A percentile compares a stretch with the other conserved stretches of the same genome.
Conservation (phyloP, 129 eudicot species). For the Pulicaria dysenterica region DNA sequence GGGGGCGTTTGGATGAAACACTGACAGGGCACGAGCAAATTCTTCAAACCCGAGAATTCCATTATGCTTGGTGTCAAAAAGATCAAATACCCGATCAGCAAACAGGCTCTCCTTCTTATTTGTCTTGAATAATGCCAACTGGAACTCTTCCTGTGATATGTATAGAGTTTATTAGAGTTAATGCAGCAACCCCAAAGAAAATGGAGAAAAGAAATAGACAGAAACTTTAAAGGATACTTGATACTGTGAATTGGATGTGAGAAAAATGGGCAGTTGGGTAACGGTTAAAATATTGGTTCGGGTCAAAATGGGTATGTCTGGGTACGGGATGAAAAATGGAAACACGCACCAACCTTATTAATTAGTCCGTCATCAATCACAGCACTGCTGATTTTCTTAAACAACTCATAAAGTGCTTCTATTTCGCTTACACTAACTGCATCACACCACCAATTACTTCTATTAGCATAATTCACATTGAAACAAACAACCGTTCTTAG, state of each 20-base stretch:
- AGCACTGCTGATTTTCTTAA: conserved; percentile 72
- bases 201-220: neutral
- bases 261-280: neutral
- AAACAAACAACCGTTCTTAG: neutral
- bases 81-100: conserved; percentile 75
- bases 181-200: neutral
- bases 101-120: conserved; percentile 67
- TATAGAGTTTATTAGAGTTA: neutral
- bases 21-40: conserved; percentile 75
- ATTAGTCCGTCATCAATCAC: conserved; percentile 70
- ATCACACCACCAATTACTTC: neutral
- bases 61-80: conserved; percentile 70
- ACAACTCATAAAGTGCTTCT: conserved; percentile 48
- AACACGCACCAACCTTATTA: conserved; percentile 45
- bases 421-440: conserved; percentile 28
- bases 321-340: no score
- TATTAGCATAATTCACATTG: no score
- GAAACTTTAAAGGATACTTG: neutral
- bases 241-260: neutral
- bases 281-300: no score
- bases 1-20: conserved; percentile 73
- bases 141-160: conserved; percentile 67
- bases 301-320: no score
- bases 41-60: conserved; percentile 67
- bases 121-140: conserved; percentile 63